Evolutionary conservation across 208 protist genomes (phyloP), one percentile per base, ranked within the genome.

Genomic region (Acanthamoeba rhysodes): DNA sequence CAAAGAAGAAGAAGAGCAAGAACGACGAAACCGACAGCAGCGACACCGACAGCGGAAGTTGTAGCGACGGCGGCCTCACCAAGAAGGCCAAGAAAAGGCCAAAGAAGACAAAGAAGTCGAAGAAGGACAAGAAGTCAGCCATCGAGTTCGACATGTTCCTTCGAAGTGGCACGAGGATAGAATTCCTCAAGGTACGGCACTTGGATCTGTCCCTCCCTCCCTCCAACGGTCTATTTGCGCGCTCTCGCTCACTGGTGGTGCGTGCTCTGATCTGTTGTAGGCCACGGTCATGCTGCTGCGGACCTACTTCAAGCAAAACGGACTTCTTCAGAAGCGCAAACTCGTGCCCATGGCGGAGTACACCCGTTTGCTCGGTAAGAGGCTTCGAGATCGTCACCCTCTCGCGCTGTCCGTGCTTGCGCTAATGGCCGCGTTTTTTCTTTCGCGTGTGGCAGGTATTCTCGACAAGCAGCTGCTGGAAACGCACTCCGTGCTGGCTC

Each of bases 401-500:
- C 29, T n/a, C 41, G 0, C n/a, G 7, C 12, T n/a, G 59, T 66
- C 22, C 18, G 59, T 14, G 6, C 24, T 29, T 48, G 45, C 7
- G 7, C 22, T 66, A n/a, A 10, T n/a, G 22, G 18, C 34, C 8
- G 34, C 66, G n/a, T 72, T n/a, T 12, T n/a, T 20, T 16, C 24
- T 66, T 7, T n/a, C n/a, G 4, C 53, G 20, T 55, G 74, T 84
- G 74, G 7, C 9, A 84, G 74, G 74, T 14, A 90, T 90, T 20
- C 82, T 90, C 50, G 57, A 90, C 29, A 90, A 66, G 82, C 82
- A 90, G 82, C 41, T 90, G 18, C 82, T 70, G 29, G 82, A 90
- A n/a, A 90, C 82, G 24, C 48, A 68, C 57, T 68, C 48, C 2
- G 55, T 90, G 48, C 20, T 90, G 55, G 82, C 57, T 48, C 55